phyloP scores from a whole-genome alignment of 441 rosid species.

The Manihot esculenta region DNA sequence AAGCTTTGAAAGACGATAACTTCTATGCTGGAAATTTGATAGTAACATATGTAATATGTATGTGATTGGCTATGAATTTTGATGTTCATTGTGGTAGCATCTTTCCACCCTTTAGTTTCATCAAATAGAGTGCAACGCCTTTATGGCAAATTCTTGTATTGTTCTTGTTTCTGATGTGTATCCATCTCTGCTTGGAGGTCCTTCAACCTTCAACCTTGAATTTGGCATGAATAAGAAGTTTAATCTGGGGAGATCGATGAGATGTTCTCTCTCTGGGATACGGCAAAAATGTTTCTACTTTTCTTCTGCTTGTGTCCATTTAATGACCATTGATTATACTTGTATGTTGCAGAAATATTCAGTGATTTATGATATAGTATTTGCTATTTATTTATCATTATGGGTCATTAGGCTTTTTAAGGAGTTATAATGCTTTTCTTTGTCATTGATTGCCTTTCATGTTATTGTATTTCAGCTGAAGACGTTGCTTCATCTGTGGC shows the following conservation, averaged over 20 bases:
- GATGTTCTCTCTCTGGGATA: not conserved
- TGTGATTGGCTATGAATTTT: not conserved
- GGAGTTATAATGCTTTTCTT: not conserved
- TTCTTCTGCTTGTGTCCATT: too few relatives aligned
- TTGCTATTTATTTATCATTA: not conserved
- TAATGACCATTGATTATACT: too few relatives aligned
- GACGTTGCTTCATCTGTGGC: conserved; percentile 55
- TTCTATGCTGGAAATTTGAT: not conserved
- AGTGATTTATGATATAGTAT: not conserved
- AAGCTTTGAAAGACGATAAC: not conserved
- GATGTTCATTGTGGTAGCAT: not conserved
- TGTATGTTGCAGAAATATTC: not conserved
- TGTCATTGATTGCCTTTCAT: not conserved
- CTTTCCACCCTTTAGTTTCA: not conserved
- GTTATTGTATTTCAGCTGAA: conserved; percentile 49
- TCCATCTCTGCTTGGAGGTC: not conserved
- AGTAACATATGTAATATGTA: too few relatives aligned
- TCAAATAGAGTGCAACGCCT: not conserved
- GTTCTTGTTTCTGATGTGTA: not conserved
- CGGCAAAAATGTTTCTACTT: not conserved
- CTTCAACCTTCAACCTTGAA: not conserved
- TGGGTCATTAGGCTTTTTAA: not conserved
- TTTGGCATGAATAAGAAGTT: conserved; percentile 3
- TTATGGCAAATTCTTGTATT: not conserved
- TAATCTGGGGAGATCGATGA: not conserved